Percentiles rank a stretch among this genome's conserved stretches.
Conservation (phyloP, 1,139 yeast species). For the Wickerhamiella pararugosa region DNA sequence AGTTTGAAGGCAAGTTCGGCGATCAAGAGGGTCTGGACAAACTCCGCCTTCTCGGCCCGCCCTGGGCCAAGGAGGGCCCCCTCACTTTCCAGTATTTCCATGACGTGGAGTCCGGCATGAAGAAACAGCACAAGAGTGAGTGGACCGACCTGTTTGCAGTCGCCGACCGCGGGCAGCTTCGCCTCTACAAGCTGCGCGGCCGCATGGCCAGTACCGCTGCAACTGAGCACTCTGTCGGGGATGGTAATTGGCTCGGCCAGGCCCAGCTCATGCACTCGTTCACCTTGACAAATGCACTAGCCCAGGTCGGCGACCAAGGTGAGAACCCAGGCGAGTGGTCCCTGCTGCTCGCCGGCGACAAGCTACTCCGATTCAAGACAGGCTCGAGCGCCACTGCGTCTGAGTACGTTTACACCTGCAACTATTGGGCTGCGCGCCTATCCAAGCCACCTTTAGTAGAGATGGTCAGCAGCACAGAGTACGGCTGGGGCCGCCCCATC, state of each 20-base stretch:
- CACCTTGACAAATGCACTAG: slow-evolving; percentile 22
- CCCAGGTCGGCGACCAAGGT: slow-evolving; percentile 19
- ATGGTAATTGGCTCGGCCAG: slow-evolving; percentile 47
- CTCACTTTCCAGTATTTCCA: slow-evolving; percentile 35
- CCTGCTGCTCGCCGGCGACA: slow-evolving; percentile 25
- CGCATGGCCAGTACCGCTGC: not conserved
- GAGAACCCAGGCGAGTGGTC: slow-evolving; percentile 21
- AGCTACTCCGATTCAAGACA: slow-evolving; percentile 28
- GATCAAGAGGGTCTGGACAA: slow-evolving; percentile 31
- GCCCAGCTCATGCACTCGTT: slow-evolving; percentile 23
- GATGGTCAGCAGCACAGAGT: slow-evolving; percentile 58
- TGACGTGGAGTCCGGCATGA: slow-evolving; percentile 24
- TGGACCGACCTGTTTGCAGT: slow-evolving; percentile 24
- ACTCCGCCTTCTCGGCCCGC: slow-evolving; percentile 55
- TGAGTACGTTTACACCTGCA: slow-evolving; percentile 62
- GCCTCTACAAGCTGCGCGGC: slow-evolving; percentile 21
- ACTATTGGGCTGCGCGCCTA: slow-evolving; percentile 80
- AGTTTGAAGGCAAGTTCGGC: slow-evolving; percentile 3
- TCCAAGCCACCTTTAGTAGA: slow-evolving; percentile 58
- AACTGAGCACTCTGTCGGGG: slow-evolving; percentile 30
- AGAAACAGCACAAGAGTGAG: slow-evolving; percentile 20
- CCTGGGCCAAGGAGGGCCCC: slow-evolving; percentile 68
- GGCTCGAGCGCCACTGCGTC: slow-evolving; percentile 56
- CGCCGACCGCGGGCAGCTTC: slow-evolving; percentile 25
- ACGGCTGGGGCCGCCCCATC: slow-evolving; percentile 50